A percentile compares a stretch with the other conserved stretches of the same genome.
Conservation (phyloP, 202 grass and related monocot species). For the Saccharum hybrid region DNA sequence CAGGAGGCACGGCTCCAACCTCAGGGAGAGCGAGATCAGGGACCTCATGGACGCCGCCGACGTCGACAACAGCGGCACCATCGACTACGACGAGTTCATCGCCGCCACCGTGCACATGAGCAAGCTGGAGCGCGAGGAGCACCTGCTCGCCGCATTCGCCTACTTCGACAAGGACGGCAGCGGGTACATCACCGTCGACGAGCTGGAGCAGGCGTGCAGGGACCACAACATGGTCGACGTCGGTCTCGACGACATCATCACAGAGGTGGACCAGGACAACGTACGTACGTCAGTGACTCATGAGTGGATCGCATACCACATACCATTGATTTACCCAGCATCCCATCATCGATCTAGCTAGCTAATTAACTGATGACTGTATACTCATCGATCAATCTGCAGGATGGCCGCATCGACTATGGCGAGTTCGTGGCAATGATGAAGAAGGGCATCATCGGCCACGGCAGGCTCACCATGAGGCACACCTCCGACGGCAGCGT, state of each 20-base stretch:
- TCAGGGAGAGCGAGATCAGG: conserved; percentile 64
- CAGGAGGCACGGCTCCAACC: conserved; percentile 57
- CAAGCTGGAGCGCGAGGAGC: conserved; percentile 89
- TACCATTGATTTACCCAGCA: too few relatives aligned
- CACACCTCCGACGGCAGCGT: conserved; percentile 46
- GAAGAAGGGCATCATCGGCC: conserved; percentile 62
- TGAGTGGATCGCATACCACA: too few relatives aligned
- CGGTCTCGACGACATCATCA: conserved; percentile 68
- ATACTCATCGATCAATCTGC: not conserved
- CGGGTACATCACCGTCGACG: conserved; percentile 83
- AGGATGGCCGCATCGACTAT: conserved; percentile 85
- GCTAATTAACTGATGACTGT: too few relatives aligned
- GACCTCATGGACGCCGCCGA: conserved; percentile 84
- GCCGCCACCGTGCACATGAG: conserved; percentile 83
- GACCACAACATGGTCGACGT: conserved; percentile 62
- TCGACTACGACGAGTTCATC: conserved; percentile 93
- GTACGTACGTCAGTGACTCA: too few relatives aligned
- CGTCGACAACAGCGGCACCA: conserved; percentile 73
- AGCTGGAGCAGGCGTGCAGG: conserved; percentile 73
- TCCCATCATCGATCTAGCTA: too few relatives aligned
- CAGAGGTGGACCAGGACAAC: conserved; percentile 79
- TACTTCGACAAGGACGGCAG: conserved; percentile 86
- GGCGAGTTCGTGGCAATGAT: conserved; percentile 87
- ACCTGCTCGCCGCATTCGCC: conserved; percentile 71
- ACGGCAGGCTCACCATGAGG: conserved; percentile 56